Conservation (phyloP, 2,329 filamentous ascomycete species). For the Aureobasidium sp. region DNA sequence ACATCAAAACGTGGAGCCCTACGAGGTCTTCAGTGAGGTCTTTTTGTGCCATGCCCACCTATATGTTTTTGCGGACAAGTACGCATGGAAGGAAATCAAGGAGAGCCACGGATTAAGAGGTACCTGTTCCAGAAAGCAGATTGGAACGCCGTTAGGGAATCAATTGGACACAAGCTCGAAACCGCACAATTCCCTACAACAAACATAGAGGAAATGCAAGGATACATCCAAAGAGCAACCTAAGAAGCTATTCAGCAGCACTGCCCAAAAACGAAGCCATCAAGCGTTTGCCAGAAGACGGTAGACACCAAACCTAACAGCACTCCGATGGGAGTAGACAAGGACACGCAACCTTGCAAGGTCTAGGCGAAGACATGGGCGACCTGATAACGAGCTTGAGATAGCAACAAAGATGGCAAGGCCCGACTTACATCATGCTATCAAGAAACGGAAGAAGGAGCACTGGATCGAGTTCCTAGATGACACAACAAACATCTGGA, state of each 20-base stretch:
- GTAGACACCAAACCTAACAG: conserved; percentile 28
- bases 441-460: conserved; percentile 9
- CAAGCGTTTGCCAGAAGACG: conserved; percentile 33
- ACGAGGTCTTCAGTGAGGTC: conserved; percentile 33
- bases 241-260: conserved; percentile 24
- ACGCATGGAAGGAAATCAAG: too few relatives aligned
- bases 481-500: conserved; percentile 13
- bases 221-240: background rate
- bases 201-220: background rate
- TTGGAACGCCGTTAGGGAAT: background rate
- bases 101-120: too few relatives aligned
- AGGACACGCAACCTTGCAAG: background rate
- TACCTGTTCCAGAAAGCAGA: too few relatives aligned
- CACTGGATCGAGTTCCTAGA: conserved; percentile 16
- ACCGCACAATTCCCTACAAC: background rate
- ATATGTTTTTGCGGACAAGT: conserved; percentile 47
- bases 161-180: background rate
- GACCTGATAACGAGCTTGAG: background rate
- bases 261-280: conserved; percentile 31
- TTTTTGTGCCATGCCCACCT: conserved; percentile 45
- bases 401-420: conserved; percentile 20
- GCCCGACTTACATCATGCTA: conserved; percentile 29
- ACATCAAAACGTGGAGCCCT: background rate
- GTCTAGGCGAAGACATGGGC: background rate
- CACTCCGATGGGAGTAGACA: background rate